Conservation (phyloP, 768 basidiomycete species). For the Boletus huronensis region DNA sequence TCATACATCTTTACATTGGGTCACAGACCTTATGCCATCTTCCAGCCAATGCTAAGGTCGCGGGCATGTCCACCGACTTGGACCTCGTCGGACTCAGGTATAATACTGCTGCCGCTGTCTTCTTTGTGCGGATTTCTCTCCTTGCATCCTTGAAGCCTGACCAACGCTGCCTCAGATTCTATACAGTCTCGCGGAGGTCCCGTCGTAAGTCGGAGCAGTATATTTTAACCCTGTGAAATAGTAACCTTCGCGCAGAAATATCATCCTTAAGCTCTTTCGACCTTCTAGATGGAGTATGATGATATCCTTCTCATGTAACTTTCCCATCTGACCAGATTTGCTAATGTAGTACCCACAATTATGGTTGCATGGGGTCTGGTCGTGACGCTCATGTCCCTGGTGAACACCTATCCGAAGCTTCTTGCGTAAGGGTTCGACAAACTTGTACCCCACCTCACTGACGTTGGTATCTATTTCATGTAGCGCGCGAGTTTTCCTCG, state of each 20-base stretch:
- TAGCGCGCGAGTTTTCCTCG: constrained; percentile 43
- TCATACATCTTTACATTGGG: background rate
- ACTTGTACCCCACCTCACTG: background rate
- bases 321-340: constrained; percentile 6
- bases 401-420: constrained; percentile 31
- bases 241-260: constrained; percentile 30
- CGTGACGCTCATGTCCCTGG: constrained; percentile 38
- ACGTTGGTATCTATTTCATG: background rate
- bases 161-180: background rate
- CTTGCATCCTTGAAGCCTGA: background rate
- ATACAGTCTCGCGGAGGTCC: background rate
- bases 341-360: constrained; percentile 36
- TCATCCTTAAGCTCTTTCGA: constrained; percentile 34
- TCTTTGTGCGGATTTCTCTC: background rate
- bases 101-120: background rate
- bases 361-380: constrained; percentile 40
- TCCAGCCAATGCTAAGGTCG: background rate
- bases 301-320: background rate
- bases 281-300: constrained; percentile 36
- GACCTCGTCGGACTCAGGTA: background rate
- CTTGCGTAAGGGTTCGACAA: constrained; percentile 26
- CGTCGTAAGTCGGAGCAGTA: background rate
- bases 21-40: background rate
- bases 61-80: background rate
- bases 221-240: background rate